Conservation (phyloP, 2,329 filamentous ascomycete species). For the Mycosphaerelloides madeirae region DNA sequence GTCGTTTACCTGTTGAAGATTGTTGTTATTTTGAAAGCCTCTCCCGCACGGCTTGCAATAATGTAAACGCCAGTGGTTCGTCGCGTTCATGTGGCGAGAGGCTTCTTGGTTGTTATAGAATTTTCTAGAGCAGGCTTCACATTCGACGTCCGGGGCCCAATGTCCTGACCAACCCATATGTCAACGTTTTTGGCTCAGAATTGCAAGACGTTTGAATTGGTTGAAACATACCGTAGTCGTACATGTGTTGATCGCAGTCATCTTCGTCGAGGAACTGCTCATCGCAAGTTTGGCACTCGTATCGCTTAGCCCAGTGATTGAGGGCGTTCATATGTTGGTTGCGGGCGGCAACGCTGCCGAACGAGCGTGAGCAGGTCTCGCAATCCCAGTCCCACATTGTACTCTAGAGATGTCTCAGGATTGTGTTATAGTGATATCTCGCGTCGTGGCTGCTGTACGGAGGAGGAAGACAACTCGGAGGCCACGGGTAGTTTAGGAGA, state of each 20-base stretch:
- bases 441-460: no score
- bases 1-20: slow-evolving; percentile 21
- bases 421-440: no score
- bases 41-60: slow-evolving; percentile 28
- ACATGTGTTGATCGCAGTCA: slow-evolving; percentile 32
- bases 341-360: slow-evolving; percentile 7
- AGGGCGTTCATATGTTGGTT: slow-evolving; percentile 17
- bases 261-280: slow-evolving; percentile 21
- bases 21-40: slow-evolving; percentile 32
- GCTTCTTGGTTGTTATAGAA: slow-evolving; percentile 11
- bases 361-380: slow-evolving; percentile 15
- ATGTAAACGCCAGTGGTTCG: slow-evolving; percentile 29
- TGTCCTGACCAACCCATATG: no score
- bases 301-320: slow-evolving; percentile 12
- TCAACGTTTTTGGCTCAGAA: no score
- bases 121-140: slow-evolving; percentile 12
- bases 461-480: no score
- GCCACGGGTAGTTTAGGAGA: no score
- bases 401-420: no score
- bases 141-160: not conserved
- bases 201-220: slow-evolving; percentile 11
- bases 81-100: slow-evolving; percentile 27
- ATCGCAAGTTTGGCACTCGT: slow-evolving; percentile 31
- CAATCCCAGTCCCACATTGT: no score
- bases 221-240: slow-evolving; percentile 13